These are phyloP conservation scores for Maudiozyma humilis DNA, from an alignment of 1,139 yeast species.

Conservation along the genomic window DNA sequence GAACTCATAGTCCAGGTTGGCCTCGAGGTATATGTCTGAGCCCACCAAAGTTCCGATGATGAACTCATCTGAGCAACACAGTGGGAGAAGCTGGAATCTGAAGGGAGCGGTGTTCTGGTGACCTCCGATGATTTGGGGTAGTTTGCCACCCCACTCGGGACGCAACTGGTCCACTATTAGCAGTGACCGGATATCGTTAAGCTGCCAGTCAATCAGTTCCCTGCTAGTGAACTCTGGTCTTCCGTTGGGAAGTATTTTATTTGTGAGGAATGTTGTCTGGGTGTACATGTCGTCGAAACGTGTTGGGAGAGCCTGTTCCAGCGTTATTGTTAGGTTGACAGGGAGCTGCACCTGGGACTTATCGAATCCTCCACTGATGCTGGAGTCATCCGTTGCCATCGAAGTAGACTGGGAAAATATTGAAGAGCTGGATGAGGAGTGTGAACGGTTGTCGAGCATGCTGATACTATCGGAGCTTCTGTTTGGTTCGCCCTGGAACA, in stretches of 20 bases:
- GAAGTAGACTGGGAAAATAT: background rate
- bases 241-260: conserved; percentile 38
- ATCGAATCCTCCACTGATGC: background rate
- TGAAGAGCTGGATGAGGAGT: background rate
- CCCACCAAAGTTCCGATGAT: conserved; percentile 41
- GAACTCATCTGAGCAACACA: conserved; percentile 40
- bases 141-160: conserved; percentile 44
- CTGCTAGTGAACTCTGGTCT: conserved; percentile 55
- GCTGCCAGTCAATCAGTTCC: conserved; percentile 52
- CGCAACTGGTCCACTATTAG: conserved; percentile 41
- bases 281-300: conserved; percentile 48
- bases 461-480: background rate
- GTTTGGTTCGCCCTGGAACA: conserved; percentile 13
- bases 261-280: conserved; percentile 36
- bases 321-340: conserved; percentile 18
- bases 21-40: conserved; percentile 43
- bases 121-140: conserved; percentile 37
- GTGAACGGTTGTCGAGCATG: background rate
- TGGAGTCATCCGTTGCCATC: conserved; percentile 1
- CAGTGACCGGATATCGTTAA: conserved; percentile 54
- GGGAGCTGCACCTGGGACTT: conserved; percentile 2
- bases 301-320: conserved; percentile 41
- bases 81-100: conserved; percentile 41
- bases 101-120: conserved; percentile 18
- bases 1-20: conserved; percentile 40